phyloP scores from a whole-genome alignment of 257 asterid genomes.

The Oldenlandia corymbosa region DNA sequence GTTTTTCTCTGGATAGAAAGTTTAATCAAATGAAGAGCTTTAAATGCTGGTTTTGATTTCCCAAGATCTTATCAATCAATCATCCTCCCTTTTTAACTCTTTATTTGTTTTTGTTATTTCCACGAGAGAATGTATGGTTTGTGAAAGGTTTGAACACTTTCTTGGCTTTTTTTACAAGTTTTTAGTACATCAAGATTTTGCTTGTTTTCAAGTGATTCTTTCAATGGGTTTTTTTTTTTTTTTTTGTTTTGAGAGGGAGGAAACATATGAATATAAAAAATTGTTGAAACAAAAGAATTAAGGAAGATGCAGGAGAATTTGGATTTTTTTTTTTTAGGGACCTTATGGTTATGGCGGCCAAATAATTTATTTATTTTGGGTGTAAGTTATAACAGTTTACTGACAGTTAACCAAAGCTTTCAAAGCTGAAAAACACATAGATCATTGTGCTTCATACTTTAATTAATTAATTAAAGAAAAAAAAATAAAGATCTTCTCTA shows the following conservation, averaged over 20 bases:
- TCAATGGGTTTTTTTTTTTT: too few species aligned
- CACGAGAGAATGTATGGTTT: too few species aligned
- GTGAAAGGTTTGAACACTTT: neutral
- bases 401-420: constrained; percentile 8
- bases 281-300: neutral
- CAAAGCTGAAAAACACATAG: too few species aligned
- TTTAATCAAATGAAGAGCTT: neutral
- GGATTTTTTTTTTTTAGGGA: constrained; percentile 11
- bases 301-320: neutral
- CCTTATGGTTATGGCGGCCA: constrained; percentile 5
- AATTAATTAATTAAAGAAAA: constrained; percentile 8
- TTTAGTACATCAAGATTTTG: neutral
- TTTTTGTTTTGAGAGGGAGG: neutral
- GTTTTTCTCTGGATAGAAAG: too few species aligned
- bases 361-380: constrained; percentile 13
- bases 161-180: neutral
- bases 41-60: constrained; percentile 2
- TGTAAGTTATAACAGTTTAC: constrained; percentile 5
- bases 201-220: neutral
- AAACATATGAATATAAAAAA: neutral
- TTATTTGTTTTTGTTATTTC: too few species aligned
- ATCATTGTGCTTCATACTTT: too few species aligned
- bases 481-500: neutral
- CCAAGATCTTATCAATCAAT: neutral
- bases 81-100: too few species aligned